Conservation (phyloP, 768 basidiomycete genomes). For the Termitomyces titanicus region DNA sequence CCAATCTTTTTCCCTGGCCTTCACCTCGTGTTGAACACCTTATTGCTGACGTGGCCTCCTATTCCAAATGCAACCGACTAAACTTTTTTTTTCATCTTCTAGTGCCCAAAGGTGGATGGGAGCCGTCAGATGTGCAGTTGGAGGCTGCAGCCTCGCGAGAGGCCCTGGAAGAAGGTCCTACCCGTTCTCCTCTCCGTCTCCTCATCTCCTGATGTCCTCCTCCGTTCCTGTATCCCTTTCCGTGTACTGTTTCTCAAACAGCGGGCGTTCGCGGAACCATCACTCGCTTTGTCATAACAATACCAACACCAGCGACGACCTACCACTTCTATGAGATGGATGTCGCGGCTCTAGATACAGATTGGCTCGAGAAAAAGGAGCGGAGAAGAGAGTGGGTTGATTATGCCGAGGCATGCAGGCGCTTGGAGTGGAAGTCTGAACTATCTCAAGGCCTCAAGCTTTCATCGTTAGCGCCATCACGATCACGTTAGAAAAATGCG, state of each 20-base stretch:
- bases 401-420: constrained; percentile 71
- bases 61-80: constrained; percentile 10
- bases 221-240: constrained; percentile 26
- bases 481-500: constrained; percentile 19
- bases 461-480: constrained; percentile 59
- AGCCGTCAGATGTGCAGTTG: constrained; percentile 72
- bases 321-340: constrained; percentile 93
- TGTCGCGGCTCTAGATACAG: constrained; percentile 68
- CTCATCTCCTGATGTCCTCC: constrained; percentile 65
- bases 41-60: constrained; percentile 9
- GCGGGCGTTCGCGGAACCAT: constrained; percentile 87
- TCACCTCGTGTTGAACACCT: not conserved
- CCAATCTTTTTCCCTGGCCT: constrained; percentile 6
- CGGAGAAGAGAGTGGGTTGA: constrained; percentile 86
- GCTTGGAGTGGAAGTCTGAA: constrained; percentile 84
- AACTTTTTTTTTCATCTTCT: constrained; percentile 7
- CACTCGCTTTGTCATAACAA: constrained; percentile 81
- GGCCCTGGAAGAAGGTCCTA: constrained; percentile 96
- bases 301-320: constrained; percentile 71
- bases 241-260: constrained; percentile 33
- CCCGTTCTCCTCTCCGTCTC: constrained; percentile 73
- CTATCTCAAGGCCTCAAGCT: constrained; percentile 71
- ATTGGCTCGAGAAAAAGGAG: constrained; percentile 81
- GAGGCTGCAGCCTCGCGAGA: constrained; percentile 89
- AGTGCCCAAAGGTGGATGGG: constrained; percentile 96